Evolutionary conservation across 176 grass and related monocot genomes (phyloP), one percentile per base, ranked within the genome.

Genomic region (Ensete glaucum): DNA sequence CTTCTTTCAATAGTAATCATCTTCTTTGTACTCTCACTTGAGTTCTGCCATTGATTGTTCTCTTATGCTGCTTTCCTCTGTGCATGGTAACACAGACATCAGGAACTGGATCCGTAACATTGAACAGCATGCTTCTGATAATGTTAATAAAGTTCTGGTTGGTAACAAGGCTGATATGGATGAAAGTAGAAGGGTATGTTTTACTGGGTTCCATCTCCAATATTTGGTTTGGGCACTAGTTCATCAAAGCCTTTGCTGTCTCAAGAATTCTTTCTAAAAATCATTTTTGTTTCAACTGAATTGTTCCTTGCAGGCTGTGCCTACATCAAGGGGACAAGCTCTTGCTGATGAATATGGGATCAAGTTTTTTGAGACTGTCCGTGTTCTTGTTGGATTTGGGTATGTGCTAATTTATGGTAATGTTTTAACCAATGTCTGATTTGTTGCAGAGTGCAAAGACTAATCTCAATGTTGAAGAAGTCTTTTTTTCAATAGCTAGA

Each of bases 131-230:
- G 92, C 92, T 65, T 96, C 92, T 71, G 88, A 96, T 76, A 91
- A 91, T 68, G 92, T 96, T 43, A 96, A 96, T 82, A 96, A 96
- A 78, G 89, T 96, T 73, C 78, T 96, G 84, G 86, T 91, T 16
- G 92, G 92, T 75, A 96, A 96, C 82, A 96, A 96, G 88, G 88
- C 90, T 49, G 92, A 96, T 77, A 96, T 96, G 92, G 88, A 96
- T 79, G 67, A 83, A 83, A 96, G 90, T 58, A 96, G 91, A 76
- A 76, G 92, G 88, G 92, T 96, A 91, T 7, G 23, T 82, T 76
- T 53, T 59, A 54, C 10, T 64, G 19, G 62, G 65, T 52, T 58
- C 52, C 0, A 59, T 21, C 20, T 74, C 23, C 34, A 76, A 59
- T 6, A 63, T 11, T 62, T 71, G 23, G 17, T 53, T 81, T 69